Evolutionary conservation across 352 stramenopile genomes (phyloP).

Genomic region (Phytophthora foliorum): DNA sequence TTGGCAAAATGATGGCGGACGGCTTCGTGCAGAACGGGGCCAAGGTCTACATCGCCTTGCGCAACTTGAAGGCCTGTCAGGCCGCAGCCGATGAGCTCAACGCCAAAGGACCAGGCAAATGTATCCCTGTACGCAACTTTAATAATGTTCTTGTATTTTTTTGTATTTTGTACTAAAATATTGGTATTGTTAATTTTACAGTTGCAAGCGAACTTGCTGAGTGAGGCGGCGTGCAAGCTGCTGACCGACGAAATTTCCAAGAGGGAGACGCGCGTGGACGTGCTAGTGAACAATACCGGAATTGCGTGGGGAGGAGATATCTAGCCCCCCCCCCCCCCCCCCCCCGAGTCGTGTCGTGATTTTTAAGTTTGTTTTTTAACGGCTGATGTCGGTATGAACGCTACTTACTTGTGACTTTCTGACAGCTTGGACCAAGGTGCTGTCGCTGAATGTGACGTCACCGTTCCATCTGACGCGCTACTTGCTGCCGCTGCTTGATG

Average conservation of each 20-base stretch:
- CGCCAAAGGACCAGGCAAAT: conserved; percentile 68
- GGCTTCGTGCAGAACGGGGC: conserved; percentile 93
- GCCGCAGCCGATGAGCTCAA: conserved; percentile 80
- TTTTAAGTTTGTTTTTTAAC: not conserved
- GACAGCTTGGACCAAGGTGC: conserved; percentile 90
- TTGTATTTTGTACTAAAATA: too few relatives aligned
- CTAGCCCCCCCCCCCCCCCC: conserved; percentile 39
- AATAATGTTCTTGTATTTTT: not conserved
- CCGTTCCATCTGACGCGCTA: conserved; percentile 93
- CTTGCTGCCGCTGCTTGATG: conserved; percentile 91
- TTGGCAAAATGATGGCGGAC: conserved; percentile 97
- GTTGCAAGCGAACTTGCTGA: conserved; percentile 49
- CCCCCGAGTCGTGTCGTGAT: conserved; percentile 29
- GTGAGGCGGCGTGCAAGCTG: conserved; percentile 46
- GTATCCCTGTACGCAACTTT: conserved; percentile 50
- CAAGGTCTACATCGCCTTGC: conserved; percentile 95
- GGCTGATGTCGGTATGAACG: too few relatives aligned
- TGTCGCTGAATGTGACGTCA: conserved; percentile 95
- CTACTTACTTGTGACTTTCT: too few relatives aligned
- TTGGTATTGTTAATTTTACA: too few relatives aligned
- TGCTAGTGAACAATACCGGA: conserved; percentile 96
- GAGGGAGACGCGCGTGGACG: conserved; percentile 82
- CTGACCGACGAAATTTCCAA: conserved; percentile 81
- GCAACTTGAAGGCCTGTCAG: conserved; percentile 82
- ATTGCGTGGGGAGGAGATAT: conserved; percentile 56